A percentile compares a stretch with the other conserved stretches of the same genome.
These are phyloP conservation scores for Thinopyrum elongatum DNA, from an alignment of 176 grass and related monocot genomes.

Conservation along the genomic window DNA sequence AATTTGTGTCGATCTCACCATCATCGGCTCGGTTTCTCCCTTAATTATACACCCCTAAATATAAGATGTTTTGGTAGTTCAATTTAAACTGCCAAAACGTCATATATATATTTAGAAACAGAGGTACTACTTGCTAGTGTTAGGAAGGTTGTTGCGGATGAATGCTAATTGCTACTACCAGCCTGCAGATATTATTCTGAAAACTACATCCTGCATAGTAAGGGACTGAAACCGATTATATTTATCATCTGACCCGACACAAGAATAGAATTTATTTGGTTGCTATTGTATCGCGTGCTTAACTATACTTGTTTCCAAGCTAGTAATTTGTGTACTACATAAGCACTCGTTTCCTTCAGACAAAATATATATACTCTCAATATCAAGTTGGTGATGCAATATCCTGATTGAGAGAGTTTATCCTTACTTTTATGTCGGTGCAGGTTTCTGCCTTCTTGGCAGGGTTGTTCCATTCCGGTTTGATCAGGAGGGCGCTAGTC, in stretches of 20 bases:
- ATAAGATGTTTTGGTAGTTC: no score
- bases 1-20: not conserved
- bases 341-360: not conserved
- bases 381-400: slow-evolving; percentile 18
- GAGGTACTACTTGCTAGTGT: no score
- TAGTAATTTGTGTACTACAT: not conserved
- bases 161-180: no score
- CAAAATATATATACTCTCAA: not conserved
- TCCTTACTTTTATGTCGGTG: not conserved
- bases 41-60: not conserved
- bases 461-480: slow-evolving; percentile 64
- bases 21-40: not conserved
- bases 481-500: slow-evolving; percentile 76
- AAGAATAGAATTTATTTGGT: not conserved
- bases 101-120: no score
- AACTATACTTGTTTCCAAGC: not conserved
- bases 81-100: not conserved
- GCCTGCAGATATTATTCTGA: no score
- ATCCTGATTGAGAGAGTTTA: not conserved
- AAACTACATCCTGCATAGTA: no score
- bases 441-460: slow-evolving; percentile 84
- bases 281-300: not conserved
- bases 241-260: no score
- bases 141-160: no score
- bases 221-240: no score